Conservation (phyloP, 129 eudicot species). For the sunflower (Helianthus annuus) region DNA sequence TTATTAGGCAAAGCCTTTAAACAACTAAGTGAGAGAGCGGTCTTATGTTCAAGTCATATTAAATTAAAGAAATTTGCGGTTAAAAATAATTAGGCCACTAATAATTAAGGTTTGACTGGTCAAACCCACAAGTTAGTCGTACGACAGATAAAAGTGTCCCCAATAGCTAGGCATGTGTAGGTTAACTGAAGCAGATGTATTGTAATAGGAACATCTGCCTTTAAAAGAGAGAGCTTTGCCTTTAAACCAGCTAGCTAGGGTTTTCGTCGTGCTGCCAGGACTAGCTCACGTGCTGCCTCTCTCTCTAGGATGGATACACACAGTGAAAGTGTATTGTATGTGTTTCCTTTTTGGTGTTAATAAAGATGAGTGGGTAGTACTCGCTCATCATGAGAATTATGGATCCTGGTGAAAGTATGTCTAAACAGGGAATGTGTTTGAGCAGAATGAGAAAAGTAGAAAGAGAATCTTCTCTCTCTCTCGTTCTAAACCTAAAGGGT, state of each 20-base stretch:
- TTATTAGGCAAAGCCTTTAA: not conserved
- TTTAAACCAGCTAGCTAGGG: conserved; percentile 10
- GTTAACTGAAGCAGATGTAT: conserved; percentile 39
- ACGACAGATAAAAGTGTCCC: conserved; percentile 22
- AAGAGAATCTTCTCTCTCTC: conserved; percentile 26
- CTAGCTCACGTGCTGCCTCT: not conserved
- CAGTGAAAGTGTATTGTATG: conserved; percentile 34
- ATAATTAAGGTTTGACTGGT: conserved; percentile 37
- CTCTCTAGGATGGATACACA: conserved; percentile 27
- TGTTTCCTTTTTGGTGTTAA: conserved; percentile 37
- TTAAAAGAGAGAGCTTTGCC: conserved; percentile 29
- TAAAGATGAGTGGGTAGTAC: conserved; percentile 4
- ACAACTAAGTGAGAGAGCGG: too few relatives aligned
- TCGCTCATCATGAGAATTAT: conserved; percentile 27
- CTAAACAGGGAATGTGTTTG: conserved; percentile 36
- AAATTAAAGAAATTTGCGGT: too few relatives aligned
- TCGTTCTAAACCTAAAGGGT: too few relatives aligned
- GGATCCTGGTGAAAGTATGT: conserved; percentile 37
- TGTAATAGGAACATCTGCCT: conserved; percentile 41
- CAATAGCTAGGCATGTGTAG: conserved; percentile 30
- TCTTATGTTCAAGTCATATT: too few relatives aligned
- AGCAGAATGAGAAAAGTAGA: conserved; percentile 15
- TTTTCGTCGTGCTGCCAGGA: too few relatives aligned
- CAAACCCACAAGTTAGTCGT: conserved; percentile 22
- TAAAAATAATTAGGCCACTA: not conserved